These are phyloP conservation scores for Drechslerella dactyloides DNA, from an alignment of 2,329 filamentous ascomycete species.

Conservation along the genomic window DNA sequence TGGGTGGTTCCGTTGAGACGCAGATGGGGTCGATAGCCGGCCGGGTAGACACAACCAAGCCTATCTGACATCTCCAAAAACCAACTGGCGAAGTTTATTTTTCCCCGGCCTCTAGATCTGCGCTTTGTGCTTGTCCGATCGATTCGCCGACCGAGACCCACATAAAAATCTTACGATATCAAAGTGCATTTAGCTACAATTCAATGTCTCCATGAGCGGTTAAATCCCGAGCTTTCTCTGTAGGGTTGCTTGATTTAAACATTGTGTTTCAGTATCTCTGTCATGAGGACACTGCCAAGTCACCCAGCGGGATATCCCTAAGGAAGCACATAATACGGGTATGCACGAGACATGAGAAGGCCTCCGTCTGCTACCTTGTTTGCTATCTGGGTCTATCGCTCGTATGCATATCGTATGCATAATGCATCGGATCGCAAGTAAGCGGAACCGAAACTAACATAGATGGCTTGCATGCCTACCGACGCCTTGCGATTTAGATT, in stretches of 20 bases:
- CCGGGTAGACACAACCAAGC: background rate
- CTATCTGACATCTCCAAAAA: background rate
- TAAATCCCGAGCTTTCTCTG: too few relatives aligned
- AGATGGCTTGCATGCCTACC: constrained; percentile 8
- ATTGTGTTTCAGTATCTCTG: too few relatives aligned
- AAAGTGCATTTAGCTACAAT: too few relatives aligned
- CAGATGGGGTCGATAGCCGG: background rate
- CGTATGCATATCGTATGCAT: constrained; percentile 1
- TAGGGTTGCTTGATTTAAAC: too few relatives aligned
- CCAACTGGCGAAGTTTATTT: background rate
- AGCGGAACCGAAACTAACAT: constrained; percentile 3
- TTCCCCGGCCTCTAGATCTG: constrained; percentile 10
- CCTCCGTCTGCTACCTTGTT: background rate
- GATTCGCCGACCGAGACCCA: constrained; percentile 29
- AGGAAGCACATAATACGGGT: too few relatives aligned
- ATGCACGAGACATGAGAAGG: too few relatives aligned
- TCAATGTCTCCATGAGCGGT: too few relatives aligned
- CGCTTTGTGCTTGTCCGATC: constrained; percentile 13
- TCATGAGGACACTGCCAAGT: too few relatives aligned
- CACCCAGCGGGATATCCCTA: too few relatives aligned
- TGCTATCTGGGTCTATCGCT: background rate
- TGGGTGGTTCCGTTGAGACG: background rate
- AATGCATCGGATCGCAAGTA: constrained; percentile 8
- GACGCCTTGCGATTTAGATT: background rate
- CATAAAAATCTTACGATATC: background rate